Base-by-base conservation (phyloP, 257 asterid genomes). In the Oldenlandia corymbosa region DNA sequence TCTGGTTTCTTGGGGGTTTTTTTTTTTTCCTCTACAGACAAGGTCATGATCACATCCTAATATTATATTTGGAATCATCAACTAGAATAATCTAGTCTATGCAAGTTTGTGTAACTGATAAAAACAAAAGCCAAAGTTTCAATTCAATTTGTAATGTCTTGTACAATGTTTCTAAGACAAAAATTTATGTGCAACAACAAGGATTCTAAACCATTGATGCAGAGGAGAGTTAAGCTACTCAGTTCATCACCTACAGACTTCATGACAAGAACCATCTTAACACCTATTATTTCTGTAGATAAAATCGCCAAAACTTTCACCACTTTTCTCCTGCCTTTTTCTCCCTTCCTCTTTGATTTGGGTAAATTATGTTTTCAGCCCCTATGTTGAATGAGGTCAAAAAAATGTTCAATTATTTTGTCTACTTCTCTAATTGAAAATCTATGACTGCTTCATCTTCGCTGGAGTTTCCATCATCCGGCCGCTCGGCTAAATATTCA, bases 401-500 rank as follows among this genome's bases (percentile, higher is more conserved):
- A 17, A 30, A 48, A 48, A 12, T 10, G 26, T 21, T 56, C n/a
- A n/a, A n/a, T n/a, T 53, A 21, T 14, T 26, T 45, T 2, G 4
- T 34, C 34, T 37, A 63, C 14, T 45, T 62, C 14, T 48, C 50
- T 36, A 47, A 36, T 57, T 65, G 54, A 27, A 58, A 32, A 31
- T 49, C 43, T 49, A 58, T 27, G 23, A 56, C 58, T 49, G 39
- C 70, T 28, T 72, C 73, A 17, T 74, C 65, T 6, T 58, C 73
- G 27, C 69, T 68, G 27, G 58, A 52, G 39, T 51, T 58, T 42
- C 62, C 75, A 11, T n/a, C n/a, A n/a, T 72, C 69, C 18, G 23
- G 61, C 2, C 51, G 64, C 46, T 36, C 17, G 28, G 86, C 76
- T 60, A 80, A 70, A 46, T 54, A 77, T 56, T 77, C 86, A 11